A percentile compares a stretch with the other conserved stretches of the same genome.
These are phyloP conservation scores for Gamarada debralockiae DNA, from an alignment of 495 filamentous ascomycete genomes.

Conservation along the genomic window DNA sequence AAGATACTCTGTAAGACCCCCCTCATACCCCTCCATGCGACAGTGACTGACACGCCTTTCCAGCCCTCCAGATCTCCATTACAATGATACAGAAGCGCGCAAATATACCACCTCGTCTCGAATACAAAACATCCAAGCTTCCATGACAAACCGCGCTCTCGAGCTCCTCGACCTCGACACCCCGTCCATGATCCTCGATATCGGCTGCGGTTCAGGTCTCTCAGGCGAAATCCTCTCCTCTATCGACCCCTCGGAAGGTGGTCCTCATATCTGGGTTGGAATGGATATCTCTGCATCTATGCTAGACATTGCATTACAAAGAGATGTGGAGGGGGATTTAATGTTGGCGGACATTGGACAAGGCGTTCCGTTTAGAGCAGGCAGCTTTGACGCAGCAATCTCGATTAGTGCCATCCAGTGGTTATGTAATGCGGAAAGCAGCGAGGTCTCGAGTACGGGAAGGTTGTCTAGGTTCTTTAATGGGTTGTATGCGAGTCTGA, in stretches of 20 bases:
- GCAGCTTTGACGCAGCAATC: constrained; percentile 91
- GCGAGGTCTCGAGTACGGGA: constrained; percentile 71
- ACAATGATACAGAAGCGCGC: constrained; percentile 89
- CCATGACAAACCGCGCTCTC: constrained; percentile 91
- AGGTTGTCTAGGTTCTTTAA: constrained; percentile 84
- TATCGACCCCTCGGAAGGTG: constrained; percentile 60
- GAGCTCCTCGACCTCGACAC: constrained; percentile 77
- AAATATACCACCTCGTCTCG: constrained; percentile 98
- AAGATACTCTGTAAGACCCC: constrained; percentile 75
- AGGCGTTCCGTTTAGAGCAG: constrained; percentile 89
- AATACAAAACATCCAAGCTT: constrained; percentile 89
- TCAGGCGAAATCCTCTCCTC: constrained; percentile 87
- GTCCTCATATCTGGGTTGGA: constrained; percentile 89
- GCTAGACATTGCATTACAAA: constrained; percentile 86
- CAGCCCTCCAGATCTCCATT: constrained; percentile 92
- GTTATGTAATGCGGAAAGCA: constrained; percentile 92
- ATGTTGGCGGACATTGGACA: constrained; percentile 92
- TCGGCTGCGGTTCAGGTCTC: constrained; percentile 93
- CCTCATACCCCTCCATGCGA: constrained; percentile 9
- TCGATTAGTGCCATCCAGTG: constrained; percentile 94
- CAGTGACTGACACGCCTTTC: not conserved
- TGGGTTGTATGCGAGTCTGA: constrained; percentile 80
- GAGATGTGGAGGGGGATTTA: constrained; percentile 89
- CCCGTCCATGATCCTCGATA: constrained; percentile 86
- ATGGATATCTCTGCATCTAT: constrained; percentile 94